phyloP scores from a whole-genome alignment of 163 green algal species.

The Scenedesmus sp. region DNA sequence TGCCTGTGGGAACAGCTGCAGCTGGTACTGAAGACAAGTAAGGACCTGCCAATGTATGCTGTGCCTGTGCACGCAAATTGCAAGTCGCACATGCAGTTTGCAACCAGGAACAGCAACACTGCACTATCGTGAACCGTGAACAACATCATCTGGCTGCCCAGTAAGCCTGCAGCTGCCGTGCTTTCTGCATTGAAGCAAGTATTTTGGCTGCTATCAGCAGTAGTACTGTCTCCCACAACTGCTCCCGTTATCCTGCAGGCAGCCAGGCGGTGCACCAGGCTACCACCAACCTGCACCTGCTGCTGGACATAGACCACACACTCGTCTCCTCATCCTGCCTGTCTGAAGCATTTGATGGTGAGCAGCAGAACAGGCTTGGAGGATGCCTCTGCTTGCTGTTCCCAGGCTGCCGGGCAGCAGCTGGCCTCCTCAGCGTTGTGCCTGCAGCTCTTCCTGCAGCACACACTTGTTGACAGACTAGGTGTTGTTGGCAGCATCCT shows the following conservation, averaged over 20 bases:
- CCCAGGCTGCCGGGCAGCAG: neutral
- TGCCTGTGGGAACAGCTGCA: neutral
- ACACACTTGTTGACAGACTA: too few relatives aligned
- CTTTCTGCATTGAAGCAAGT: neutral
- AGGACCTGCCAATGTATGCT: neutral
- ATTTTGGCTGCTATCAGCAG: neutral
- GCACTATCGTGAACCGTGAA: too few relatives aligned
- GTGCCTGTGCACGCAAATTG: neutral
- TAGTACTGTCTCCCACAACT: neutral
- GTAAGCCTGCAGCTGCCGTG: neutral
- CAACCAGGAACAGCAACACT: neutral
- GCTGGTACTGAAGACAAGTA: neutral
- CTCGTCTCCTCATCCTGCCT: neutral
- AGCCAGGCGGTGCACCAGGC: neutral
- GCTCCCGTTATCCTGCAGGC: neutral
- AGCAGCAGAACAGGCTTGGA: neutral
- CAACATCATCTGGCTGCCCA: too few relatives aligned
- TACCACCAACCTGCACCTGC: conserved; percentile 11
- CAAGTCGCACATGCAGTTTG: neutral
- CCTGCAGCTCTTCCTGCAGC: neutral
- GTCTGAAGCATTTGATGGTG: neutral
- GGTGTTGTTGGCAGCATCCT: too few relatives aligned
- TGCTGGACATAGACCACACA: conserved; percentile 31
- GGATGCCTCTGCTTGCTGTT: neutral
- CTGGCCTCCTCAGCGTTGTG: neutral